Conservation (phyloP, 2,329 filamentous ascomycete genomes). For the Didymosphaeria variabile region DNA sequence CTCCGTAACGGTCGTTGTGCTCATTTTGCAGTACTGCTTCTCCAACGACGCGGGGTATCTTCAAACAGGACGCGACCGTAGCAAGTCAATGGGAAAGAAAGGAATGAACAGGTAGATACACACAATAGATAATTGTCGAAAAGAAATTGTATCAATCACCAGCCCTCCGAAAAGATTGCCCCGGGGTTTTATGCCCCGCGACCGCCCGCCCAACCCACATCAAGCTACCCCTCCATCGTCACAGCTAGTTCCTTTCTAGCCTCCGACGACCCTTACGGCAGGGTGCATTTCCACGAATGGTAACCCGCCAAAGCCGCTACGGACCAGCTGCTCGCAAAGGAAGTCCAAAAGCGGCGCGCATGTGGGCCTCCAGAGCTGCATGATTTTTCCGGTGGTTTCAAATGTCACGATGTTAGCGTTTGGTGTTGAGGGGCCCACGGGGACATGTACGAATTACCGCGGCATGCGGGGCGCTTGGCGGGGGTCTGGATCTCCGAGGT, state of each 20-base stretch:
- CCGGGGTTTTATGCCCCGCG: conserved; percentile 13
- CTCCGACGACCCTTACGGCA: conserved; percentile 18
- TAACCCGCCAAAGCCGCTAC: conserved; percentile 21
- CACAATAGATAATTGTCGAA: too few relatives aligned
- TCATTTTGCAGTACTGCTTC: conserved; percentile 29
- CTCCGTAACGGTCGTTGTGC: conserved; percentile 47
- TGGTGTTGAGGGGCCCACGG: conserved; percentile 27
- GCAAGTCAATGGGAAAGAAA: too few relatives aligned
- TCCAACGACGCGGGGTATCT: neutral
- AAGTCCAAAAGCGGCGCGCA: neutral
- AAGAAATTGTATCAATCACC: neutral
- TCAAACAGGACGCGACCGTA: neutral
- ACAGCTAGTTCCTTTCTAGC: conserved; percentile 9
- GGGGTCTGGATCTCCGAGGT: neutral
- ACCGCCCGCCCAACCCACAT: neutral
- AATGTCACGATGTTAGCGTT: conserved; percentile 28
- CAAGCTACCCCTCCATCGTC: conserved; percentile 17
- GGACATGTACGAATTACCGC: conserved; percentile 5
- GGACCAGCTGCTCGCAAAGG: conserved; percentile 14
- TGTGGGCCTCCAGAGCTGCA: conserved; percentile 7
- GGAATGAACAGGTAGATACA: too few relatives aligned
- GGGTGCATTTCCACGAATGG: conserved; percentile 36
- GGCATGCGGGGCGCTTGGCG: neutral
- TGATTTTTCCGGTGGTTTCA: conserved; percentile 18
- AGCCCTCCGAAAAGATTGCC: neutral